Conservation (phyloP, 768 basidiomycete species). For the Scleroderma citrinum region DNA sequence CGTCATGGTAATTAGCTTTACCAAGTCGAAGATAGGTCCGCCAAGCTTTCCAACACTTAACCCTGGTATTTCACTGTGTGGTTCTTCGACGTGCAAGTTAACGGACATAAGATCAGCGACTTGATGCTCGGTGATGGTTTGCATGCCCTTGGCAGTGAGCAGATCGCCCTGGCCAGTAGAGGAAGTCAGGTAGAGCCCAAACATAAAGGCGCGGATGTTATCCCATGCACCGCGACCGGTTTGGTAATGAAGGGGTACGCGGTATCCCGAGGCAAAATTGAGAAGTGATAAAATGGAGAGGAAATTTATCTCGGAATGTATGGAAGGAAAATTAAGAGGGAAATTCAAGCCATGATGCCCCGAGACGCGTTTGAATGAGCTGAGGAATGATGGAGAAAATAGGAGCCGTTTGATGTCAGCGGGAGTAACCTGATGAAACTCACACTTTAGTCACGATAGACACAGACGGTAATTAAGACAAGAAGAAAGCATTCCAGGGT, state of each 20-base stretch:
- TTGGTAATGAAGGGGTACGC: slow-evolving; percentile 61
- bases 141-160: slow-evolving; percentile 65
- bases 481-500: background rate
- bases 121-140: slow-evolving; percentile 42
- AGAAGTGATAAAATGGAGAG: slow-evolving; percentile 72
- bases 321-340: slow-evolving; percentile 73
- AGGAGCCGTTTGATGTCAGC: slow-evolving; percentile 57
- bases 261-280: slow-evolving; percentile 82
- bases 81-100: slow-evolving; percentile 59
- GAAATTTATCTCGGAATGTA: slow-evolving; percentile 72
- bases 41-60: slow-evolving; percentile 70
- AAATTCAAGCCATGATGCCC: slow-evolving; percentile 63
- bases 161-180: slow-evolving; percentile 47
- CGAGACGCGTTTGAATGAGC: slow-evolving; percentile 58
- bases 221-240: slow-evolving; percentile 83
- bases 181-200: slow-evolving; percentile 67
- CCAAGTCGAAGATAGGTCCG: slow-evolving; percentile 68
- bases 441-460: slow-evolving; percentile 3
- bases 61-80: slow-evolving; percentile 64
- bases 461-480: slow-evolving; percentile 13
- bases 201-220: slow-evolving; percentile 67
- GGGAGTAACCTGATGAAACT: slow-evolving; percentile 45
- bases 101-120: slow-evolving; percentile 74
- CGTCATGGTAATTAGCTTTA: slow-evolving; percentile 55
- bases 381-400: slow-evolving; percentile 55